Evolutionary conservation across 2,329 filamentous ascomycete genomes (phyloP), one percentile per base, ranked within the genome.

Genomic region (Calonectria naviculata): DNA sequence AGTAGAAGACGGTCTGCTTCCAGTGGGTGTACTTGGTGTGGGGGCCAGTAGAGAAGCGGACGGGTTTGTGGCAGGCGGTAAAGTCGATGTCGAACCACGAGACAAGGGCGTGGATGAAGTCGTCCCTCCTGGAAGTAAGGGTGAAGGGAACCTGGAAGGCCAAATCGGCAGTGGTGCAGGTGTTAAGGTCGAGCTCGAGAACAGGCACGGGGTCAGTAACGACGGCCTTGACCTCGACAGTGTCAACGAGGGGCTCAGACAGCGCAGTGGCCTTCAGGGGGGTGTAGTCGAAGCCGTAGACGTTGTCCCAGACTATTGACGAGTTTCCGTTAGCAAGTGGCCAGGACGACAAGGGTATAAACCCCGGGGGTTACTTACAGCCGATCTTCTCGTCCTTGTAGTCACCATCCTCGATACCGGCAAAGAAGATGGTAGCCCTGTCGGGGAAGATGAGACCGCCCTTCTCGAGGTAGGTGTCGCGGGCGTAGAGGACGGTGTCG

Each of bases 331-430:
- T 68, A 71, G 66, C 21, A 67, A 44, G 34, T 38, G 28, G 29
- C 38, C 21, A 26, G 21, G 3, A n/a, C 12, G 4, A 19, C 28
- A 19, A 13, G 42, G 52, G 8, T 12, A 34, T 19, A n/a, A 24
- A n/a, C 4, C n/a, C 19, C 10, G 28, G 24, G 19, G 52, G 54
- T 19, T 61, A 85, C 95, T 87, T 85, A 98, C 96, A 99, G 85
- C 95, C 96, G 81, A 99, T 99, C 90, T 99, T 99, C 88, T 99
- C 97, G 75, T 98, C 96, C 89, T 98, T 98, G 91, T 99, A 99
- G 74, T 99, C 97, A 76, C 97, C 97, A 81, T 99, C 97, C 87
- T 99, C 97, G 74, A 99, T 99, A 81, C 94, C 97, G 71, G 95
- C 97, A 84, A 97, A 92, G 86, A 95, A 98, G 83, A 99, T 98